Conservation (phyloP, 2,329 filamentous ascomycete genomes). For the Fusarium brachygibbosum region DNA sequence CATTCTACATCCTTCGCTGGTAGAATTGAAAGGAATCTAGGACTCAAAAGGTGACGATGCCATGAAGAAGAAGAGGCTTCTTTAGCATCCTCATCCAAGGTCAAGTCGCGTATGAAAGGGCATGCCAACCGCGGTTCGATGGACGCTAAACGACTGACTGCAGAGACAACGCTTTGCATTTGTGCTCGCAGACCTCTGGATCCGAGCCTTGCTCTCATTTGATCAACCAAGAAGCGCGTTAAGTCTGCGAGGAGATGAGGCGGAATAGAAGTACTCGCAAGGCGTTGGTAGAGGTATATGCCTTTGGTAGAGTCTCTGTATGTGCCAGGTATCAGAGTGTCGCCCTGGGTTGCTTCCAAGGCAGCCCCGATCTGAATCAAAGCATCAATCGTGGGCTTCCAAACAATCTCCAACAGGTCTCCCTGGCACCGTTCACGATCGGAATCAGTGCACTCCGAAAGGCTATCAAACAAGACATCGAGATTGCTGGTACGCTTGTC, state of each 20-base stretch:
- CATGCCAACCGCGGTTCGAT: slow-evolving; percentile 52
- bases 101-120: slow-evolving; percentile 49
- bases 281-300: slow-evolving; percentile 29
- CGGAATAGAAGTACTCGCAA: slow-evolving; percentile 3
- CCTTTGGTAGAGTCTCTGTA: slow-evolving; percentile 9
- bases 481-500: slow-evolving; percentile 19
- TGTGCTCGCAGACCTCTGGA: slow-evolving; percentile 21
- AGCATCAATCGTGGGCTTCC: slow-evolving; percentile 51
- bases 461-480: slow-evolving; percentile 5
- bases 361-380: slow-evolving; percentile 46
- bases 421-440: slow-evolving; percentile 12
- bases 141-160: slow-evolving; percentile 43
- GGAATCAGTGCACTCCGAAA: not conserved
- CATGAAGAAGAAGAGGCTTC: slow-evolving; percentile 53
- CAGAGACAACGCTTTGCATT: slow-evolving; percentile 29
- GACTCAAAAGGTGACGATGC: slow-evolving; percentile 51
- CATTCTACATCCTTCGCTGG: slow-evolving; percentile 42
- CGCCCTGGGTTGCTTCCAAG: not conserved
- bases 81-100: slow-evolving; percentile 46
- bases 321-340: not conserved
- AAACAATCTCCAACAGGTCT: slow-evolving; percentile 40
- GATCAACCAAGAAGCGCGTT: slow-evolving; percentile 37
- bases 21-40: slow-evolving; percentile 48
- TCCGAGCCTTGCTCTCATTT: slow-evolving; percentile 33
- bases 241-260: slow-evolving; percentile 34